Evolutionary conservation across 2,329 filamentous ascomycete species (phyloP), one percentile per base, ranked within the genome.

Genomic region (Sarocladium strictum): DNA sequence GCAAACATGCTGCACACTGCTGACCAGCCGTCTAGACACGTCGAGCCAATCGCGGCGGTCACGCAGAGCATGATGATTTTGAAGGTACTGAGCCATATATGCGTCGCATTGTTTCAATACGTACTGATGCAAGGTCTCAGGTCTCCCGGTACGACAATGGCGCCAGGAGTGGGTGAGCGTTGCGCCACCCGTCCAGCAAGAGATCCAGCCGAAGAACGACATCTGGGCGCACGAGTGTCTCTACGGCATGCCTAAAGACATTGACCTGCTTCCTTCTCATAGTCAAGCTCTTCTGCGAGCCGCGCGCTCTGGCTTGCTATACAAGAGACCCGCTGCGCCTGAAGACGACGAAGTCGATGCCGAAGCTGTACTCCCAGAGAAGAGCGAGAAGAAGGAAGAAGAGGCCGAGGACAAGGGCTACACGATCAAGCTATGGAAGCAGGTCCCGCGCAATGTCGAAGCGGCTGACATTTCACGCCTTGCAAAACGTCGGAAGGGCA

Each of bases 141-240:
- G 91, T 57, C 79, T 97, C 11, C 93, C 93, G 15, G 87, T 97
- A 56, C 87, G 91, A 64, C 90, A 96, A 80, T 97, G 91, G 87
- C 85, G 89, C 55, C 84, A 88, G 59, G 84, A 87, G 56, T 76
- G 76, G 71, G 79, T 90, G 55, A 86, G 74, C 40, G 74, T 93
- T 64, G 84, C 83, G 60, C 85, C 89, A 53, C 82, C 82, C 12
- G 74, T 79, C 10, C 78, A 82, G 35, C 76, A 83, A 58, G 87
- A 92, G 62, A 83, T 78, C 26, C 76, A 73, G 29, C 76, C 84
- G 58, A 79, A 79, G 60, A 83, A 84, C 63, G 82, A 87, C 66
- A 76, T 82, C 53, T 93, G 87, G 81, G 85, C 84, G n/a, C 65
- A 77, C 49, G 92, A 96, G 65, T 79, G 90, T 17, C 85, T 89